Percentiles rank a stretch among this genome's conserved stretches.
These are phyloP conservation scores for Phytopythium delawarense DNA, from an alignment of 352 stramenopile genomes.

Conservation along the genomic window DNA sequence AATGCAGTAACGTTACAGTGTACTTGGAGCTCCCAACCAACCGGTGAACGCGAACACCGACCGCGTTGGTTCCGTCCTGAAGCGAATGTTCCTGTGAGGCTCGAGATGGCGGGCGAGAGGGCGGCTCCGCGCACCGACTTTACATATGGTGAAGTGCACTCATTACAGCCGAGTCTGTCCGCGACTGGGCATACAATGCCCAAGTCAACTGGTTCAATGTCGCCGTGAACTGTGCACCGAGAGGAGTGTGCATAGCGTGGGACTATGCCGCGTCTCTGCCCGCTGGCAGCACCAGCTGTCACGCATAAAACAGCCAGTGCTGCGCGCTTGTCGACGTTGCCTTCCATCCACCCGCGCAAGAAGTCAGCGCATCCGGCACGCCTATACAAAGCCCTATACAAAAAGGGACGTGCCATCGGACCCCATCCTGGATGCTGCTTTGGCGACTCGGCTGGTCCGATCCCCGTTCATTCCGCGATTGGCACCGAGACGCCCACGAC, in stretches of 20 bases:
- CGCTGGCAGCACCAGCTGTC: neutral
- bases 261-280: neutral
- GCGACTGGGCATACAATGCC: neutral
- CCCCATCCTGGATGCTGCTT: neutral
- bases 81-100: no score
- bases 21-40: neutral
- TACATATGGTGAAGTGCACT: neutral
- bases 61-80: no score
- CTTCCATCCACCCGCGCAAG: neutral
- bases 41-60: neutral
- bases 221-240: neutral
- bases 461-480: conserved; percentile 5
- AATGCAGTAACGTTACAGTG: no score
- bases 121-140: neutral
- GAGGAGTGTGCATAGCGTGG: neutral
- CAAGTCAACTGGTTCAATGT: neutral
- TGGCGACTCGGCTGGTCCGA: neutral
- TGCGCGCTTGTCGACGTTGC: neutral
- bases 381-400: neutral
- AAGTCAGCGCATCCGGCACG: neutral
- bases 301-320: neutral
- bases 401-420: neutral
- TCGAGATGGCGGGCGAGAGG: neutral
- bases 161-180: neutral
- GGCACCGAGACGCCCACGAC: neutral